Base-by-base conservation (phyloP, 2,329 filamentous ascomycete species). In the Rutstroemia sydowiana region DNA sequence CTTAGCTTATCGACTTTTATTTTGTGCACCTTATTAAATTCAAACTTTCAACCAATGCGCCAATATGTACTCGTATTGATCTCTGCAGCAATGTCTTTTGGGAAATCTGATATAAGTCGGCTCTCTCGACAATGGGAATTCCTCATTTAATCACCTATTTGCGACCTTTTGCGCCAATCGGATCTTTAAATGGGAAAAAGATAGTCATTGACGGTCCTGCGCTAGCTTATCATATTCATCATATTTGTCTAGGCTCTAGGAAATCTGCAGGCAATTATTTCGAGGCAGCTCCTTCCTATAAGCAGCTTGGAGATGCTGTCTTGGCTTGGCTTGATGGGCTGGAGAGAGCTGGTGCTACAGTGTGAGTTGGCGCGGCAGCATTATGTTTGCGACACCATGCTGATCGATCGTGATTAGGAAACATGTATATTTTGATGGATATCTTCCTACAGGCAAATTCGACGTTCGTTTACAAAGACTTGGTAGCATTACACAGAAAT, bases 361-460 rank as follows among this genome's bases (percentile, higher is more conserved):
- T 93, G 88, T 92, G 34, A 48, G 36, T 50, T 28, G 23, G 14
- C 2, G 8, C 18, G 23, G 31, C 23, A 5, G 14, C 11, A 34
- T 2, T 32, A 14, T 26, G 14, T 18, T 51, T 20, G 23, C 8
- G 23, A 8, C 23, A 26, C 8, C 23, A 11, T 21, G 10, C 46
- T 42, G 34, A 30, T 51, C 63, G 60, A 58, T 48, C 37, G 14
- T 47, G 45, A 46, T 30, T 59, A 87, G 83, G 59, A 71, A 79
- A 53, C 80, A 76, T 43, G 86, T 96, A 48, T 90, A 85, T 65
- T 96, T 97, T 61, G 92, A 97, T 66, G 90, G 90, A 13, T 84
- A 81, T 51, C 74, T 97, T 1, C 92, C 92, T 37, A 28, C 54
- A 21, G 53, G 57, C n/a, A 68, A 68, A 47, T 48, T 61, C 28